Evolutionary conservation across 306 rosid species (phyloP), one percentile per base, ranked within the genome.

Genomic region (Rosa rugosa): DNA sequence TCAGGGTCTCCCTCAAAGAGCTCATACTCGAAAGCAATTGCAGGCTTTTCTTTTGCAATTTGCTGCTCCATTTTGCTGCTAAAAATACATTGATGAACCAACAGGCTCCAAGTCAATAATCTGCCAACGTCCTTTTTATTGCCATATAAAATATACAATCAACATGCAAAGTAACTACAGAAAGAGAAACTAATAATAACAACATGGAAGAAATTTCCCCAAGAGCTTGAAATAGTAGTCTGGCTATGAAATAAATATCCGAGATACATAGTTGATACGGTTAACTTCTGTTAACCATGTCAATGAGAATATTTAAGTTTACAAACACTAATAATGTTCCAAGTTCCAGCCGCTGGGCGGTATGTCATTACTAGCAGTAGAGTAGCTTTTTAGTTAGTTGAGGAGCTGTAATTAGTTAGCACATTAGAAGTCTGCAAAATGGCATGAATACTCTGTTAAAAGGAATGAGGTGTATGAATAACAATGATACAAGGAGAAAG

Each of bases 1-100:
- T 87, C 90, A 42, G 88, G 72, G 69, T 88, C 89, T 75, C 80
- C 87, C 27, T 86, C 97, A 82, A 88, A 79, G 9, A 93, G 77
- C 84, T 88, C 97, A 72, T 72, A 93, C 65, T 90, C 97, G 67
- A 87, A 89, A 60, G 90, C 71, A 74, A 76, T 9, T 51, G 83
- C 73, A 4, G 89, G 80, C 73, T 85, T 87, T 56, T 81, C 72
- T 25, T 82, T 79, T 77, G 53, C 81, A 31, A 84, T 79, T 72
- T 87, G 90, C 75, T 73, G 80, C 85, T 90, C 84, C 97, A 89
- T 93, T 78, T 65, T 56, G n/a, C 63, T 65, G 18, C 50, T 18
- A 62, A 14, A 49, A 44, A 34, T 12, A 42, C 56, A 18, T 49
- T 5, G 36, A 45, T 16, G 16, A 83, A 59, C 69, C 34, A 41